phyloP scores from a whole-genome alignment of 108 stramenopile genomes.

The Epithemia pelagica region DNA sequence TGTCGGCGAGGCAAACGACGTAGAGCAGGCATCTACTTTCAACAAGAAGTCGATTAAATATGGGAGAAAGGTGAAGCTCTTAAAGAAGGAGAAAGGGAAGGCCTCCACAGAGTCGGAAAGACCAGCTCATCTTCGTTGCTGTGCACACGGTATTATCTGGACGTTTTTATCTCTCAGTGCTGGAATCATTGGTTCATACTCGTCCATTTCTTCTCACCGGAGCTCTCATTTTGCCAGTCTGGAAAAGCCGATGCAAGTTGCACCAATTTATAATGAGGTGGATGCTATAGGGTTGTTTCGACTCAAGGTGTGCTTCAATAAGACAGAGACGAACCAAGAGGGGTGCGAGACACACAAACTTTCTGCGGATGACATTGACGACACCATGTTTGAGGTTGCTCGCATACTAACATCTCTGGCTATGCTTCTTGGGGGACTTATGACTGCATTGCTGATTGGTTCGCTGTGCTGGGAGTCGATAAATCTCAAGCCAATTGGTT shows the following conservation, averaged over 20 bases:
- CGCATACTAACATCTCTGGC: conserved; percentile 19
- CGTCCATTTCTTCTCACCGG: conserved; percentile 9
- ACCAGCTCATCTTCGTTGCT: conserved; percentile 3
- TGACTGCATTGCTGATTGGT: conserved; percentile 19
- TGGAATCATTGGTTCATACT: conserved; percentile 16
- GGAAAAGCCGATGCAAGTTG: conserved; percentile 22
- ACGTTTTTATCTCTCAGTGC: conserved; percentile 19
- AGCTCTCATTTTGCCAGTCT: conserved; percentile 26
- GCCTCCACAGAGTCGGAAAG: not conserved
- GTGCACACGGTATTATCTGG: conserved; percentile 31
- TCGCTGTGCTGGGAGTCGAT: conserved; percentile 38
- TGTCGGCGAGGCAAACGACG: not conserved
- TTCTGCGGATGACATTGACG: conserved; percentile 21
- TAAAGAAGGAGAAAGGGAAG: not conserved
- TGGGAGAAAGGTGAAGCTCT: not conserved
- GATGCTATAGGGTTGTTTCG: conserved; percentile 28
- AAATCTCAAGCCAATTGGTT: conserved; percentile 35
- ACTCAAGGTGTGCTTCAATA: conserved; percentile 34
- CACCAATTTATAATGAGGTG: conserved; percentile 24
- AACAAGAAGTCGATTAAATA: too few relatives aligned
- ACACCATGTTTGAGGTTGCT: conserved; percentile 23
- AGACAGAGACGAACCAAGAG: not conserved
- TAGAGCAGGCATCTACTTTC: not conserved
- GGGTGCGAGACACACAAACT: conserved; percentile 3
- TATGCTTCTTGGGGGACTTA: conserved; percentile 25